These are phyloP conservation scores for Santalum album DNA, from an alignment of 164 flowering plant genomes.

Conservation along the genomic window DNA sequence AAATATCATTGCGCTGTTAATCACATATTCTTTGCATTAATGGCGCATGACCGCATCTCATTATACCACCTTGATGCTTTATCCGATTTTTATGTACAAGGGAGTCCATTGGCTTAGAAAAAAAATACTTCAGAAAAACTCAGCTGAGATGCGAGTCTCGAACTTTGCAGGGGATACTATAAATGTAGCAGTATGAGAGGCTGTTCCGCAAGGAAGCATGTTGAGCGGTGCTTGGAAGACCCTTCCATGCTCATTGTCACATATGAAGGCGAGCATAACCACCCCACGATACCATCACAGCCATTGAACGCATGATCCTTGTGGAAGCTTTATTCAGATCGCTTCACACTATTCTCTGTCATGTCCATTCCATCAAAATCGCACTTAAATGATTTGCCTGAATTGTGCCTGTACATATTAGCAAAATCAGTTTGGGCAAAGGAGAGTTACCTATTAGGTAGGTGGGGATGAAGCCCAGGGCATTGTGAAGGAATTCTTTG, in stretches of 20 bases:
- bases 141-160: not conserved
- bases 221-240: constrained; percentile 85
- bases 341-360: constrained; percentile 10
- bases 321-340: constrained; percentile 8
- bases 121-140: too few relatives aligned
- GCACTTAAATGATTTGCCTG: constrained; percentile 11
- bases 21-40: not conserved
- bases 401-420: constrained; percentile 39
- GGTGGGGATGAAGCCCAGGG: too few relatives aligned
- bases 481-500: too few relatives aligned
- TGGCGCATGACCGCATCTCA: too few relatives aligned
- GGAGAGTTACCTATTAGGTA: too few relatives aligned
- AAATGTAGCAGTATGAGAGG: constrained; percentile 96
- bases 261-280: constrained; percentile 91
- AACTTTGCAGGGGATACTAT: constrained; percentile 80
- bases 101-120: not conserved
- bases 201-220: constrained; percentile 94
- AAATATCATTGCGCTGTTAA: not conserved
- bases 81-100: not conserved
- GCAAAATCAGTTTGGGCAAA: constrained; percentile 23
- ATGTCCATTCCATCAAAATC: constrained; percentile 3
- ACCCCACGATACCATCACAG: constrained; percentile 57
- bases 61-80: not conserved
- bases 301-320: constrained; percentile 38
- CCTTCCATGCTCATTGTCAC: constrained; percentile 86